These are phyloP conservation scores for Carpinus viminea DNA, from an alignment of 306 rosid genomes.

Conservation along the genomic window DNA sequence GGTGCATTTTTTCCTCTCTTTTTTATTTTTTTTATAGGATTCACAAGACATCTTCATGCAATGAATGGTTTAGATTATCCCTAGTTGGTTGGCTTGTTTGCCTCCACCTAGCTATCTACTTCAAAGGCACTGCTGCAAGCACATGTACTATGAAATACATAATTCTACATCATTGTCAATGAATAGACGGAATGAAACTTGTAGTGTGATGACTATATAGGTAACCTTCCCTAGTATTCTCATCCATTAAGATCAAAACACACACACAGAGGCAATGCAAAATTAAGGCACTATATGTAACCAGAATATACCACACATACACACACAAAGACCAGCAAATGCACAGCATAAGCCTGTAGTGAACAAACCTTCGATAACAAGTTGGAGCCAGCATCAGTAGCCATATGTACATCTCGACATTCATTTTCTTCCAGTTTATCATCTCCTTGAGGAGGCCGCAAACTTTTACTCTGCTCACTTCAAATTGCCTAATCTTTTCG, in stretches of 20 bases:
- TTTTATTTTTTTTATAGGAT: neutral
- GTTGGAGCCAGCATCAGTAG: slow-evolving; percentile 39
- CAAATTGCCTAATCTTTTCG: slow-evolving; percentile 46
- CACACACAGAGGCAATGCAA: neutral
- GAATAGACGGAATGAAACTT: neutral
- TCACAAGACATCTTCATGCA: neutral
- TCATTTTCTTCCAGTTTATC: slow-evolving; percentile 53
- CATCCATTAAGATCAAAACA: neutral
- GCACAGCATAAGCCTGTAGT: slow-evolving; percentile 16
- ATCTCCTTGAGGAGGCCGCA: slow-evolving; percentile 42
- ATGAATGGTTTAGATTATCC: neutral
- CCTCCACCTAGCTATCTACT: neutral
- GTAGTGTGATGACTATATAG: slow-evolving; percentile 1
- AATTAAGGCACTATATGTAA: neutral
- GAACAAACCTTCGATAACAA: slow-evolving; percentile 51
- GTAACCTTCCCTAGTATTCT: neutral
- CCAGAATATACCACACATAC: neutral
- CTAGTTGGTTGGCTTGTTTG: neutral
- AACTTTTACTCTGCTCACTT: slow-evolving; percentile 36
- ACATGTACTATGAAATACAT: neutral
- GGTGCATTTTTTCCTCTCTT: too few relatives aligned
- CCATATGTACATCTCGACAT: slow-evolving; percentile 58
- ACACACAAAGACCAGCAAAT: neutral
- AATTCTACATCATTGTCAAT: slow-evolving; percentile 6
- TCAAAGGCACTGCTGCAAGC: neutral